These are phyloP conservation scores for Leccinum ochraceum DNA, from an alignment of 768 basidiomycete genomes.

Conservation along the genomic window DNA sequence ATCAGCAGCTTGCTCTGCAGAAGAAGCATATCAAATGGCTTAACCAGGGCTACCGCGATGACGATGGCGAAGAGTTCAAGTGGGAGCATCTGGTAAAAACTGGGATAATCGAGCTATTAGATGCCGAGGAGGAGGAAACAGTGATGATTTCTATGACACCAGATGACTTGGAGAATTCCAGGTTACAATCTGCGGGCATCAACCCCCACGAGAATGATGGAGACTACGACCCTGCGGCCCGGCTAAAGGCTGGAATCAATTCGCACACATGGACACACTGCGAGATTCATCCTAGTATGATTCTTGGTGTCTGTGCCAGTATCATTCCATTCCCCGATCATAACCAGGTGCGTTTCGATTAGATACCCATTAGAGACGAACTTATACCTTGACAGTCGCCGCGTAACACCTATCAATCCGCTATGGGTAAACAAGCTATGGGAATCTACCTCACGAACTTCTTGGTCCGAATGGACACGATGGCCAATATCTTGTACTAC, in stretches of 20 bases:
- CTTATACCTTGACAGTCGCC: slow-evolving; percentile 66
- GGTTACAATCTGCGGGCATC: slow-evolving; percentile 60
- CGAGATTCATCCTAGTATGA: slow-evolving; percentile 99
- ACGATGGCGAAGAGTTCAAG: slow-evolving; percentile 61
- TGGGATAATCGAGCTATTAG: slow-evolving; percentile 91
- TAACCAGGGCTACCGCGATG: slow-evolving; percentile 55
- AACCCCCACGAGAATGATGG: slow-evolving; percentile 60
- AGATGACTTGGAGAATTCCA: slow-evolving; percentile 88
- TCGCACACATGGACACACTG: slow-evolving; percentile 98
- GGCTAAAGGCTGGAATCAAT: slow-evolving; percentile 81
- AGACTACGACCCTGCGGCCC: slow-evolving; percentile 84
- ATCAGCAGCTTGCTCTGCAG: slow-evolving; percentile 80
- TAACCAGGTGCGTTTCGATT: slow-evolving; percentile 73
- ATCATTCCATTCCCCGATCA: slow-evolving; percentile 99
- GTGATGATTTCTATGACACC: slow-evolving; percentile 99
- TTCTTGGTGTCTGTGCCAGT: slow-evolving; percentile 95
- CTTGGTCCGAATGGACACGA: slow-evolving; percentile 98
- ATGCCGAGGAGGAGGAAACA: slow-evolving; percentile 99
- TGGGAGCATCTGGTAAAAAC: slow-evolving; percentile 86
- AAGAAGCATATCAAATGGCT: slow-evolving; percentile 85
- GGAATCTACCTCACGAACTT: slow-evolving; percentile 98
- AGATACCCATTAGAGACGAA: neutral
- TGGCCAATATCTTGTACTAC: slow-evolving; percentile 99
- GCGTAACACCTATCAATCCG: slow-evolving; percentile 99
- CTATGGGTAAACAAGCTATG: slow-evolving; percentile 99